phyloP scores from a whole-genome alignment of 1,284 basidiomycete genomes.

The Ustilago lituana region DNA sequence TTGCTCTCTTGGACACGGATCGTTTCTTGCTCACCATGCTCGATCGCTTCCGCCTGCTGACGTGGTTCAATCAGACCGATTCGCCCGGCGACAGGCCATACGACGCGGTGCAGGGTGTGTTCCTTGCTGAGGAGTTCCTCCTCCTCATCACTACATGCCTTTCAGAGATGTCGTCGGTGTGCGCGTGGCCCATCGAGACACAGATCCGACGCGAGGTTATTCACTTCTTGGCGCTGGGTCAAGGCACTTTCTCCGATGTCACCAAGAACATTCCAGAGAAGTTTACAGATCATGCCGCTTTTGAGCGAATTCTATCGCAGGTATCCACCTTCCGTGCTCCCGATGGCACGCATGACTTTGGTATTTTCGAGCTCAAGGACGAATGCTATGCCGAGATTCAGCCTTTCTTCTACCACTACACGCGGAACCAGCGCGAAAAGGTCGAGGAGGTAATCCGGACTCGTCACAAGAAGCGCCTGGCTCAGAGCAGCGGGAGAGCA shows the following conservation, averaged over 20 bases:
- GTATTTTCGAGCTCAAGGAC: constrained; percentile 86
- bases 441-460: constrained; percentile 79
- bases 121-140: constrained; percentile 91
- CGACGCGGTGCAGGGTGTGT: constrained; percentile 77
- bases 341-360: constrained; percentile 79
- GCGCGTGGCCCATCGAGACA: constrained; percentile 75
- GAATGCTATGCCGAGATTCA: constrained; percentile 87
- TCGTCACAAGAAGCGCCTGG: constrained; percentile 37
- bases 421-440: constrained; percentile 91
- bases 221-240: constrained; percentile 87
- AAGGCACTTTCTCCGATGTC: constrained; percentile 89
- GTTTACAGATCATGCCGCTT: constrained; percentile 83
- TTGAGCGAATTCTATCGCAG: constrained; percentile 81
- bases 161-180: constrained; percentile 82
- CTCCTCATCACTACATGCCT: constrained; percentile 87
- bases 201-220: constrained; percentile 86
- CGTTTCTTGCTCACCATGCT: constrained; percentile 84
- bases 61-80: constrained; percentile 76
- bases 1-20: constrained; percentile 77
- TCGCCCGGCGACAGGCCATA: constrained; percentile 68
- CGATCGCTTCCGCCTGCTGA: constrained; percentile 84
- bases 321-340: constrained; percentile 87
- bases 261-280: constrained; percentile 90
- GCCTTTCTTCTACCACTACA: constrained; percentile 96
- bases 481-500: constrained; percentile 22